Base-by-base conservation (phyloP, 306 rosid species). In the Medicago ruthenica region DNA sequence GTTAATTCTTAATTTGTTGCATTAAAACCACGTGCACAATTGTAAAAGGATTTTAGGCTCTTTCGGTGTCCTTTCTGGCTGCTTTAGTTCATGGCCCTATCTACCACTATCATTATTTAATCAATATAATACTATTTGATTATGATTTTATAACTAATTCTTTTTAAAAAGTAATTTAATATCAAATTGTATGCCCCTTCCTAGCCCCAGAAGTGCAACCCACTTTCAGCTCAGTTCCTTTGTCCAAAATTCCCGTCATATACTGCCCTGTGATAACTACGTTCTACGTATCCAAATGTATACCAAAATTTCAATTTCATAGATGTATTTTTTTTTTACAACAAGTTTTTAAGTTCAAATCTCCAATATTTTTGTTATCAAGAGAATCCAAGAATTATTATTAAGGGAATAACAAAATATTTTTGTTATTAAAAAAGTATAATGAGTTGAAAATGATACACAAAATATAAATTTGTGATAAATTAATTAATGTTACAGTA, bases 11-110 rank as follows among this genome's bases (percentile, higher is more conserved):
- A 66, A 40, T 42, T 59, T 60, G 6, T 63, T 45, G 71, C 85
- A 82, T 59, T 39, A 77, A 48, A 73, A 82, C 9, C 82, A 77
- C 76, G 85, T 82, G 85, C 47, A 48, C 8, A 57, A 77, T 82
- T 16, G 8, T 16, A 21, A 27, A 54, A 74, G 39, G 12, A 53
- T 70, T 41, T 70, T 62, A 36, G 51, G 6, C n/a, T 42, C 17
- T 70, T 75, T 63, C 18, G 11, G 62, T 64, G 65, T 75, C 36
- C 10, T 70, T 82, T 62, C 57, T 71, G 74, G 24, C 8, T 81
- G 22, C 8, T 81, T 76, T 82, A 55, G 71, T 27, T 54, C 0
- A 61, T 14, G 76, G 40, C 59, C 81, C 79, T 66, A 62, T 68
- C 39, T 4, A 14, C 70, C 78, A 71, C 76, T 73, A 59, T 36